Base-by-base conservation (phyloP, 2,329 filamentous ascomycete genomes). In the Penicillium hordei region DNA sequence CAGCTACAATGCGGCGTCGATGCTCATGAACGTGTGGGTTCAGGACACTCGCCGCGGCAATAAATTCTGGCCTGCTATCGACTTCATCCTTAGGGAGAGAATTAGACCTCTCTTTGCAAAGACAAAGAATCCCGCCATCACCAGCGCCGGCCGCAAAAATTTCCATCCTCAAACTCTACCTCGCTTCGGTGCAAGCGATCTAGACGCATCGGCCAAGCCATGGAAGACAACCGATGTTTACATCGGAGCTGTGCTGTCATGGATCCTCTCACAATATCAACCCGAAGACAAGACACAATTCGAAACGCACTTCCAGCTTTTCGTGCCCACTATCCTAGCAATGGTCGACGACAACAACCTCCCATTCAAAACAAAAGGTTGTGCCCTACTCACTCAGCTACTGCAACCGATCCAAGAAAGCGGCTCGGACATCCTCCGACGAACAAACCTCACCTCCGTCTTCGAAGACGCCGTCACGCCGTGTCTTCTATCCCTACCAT, bases 401-500 rank as follows among this genome's bases (percentile, higher is more conserved):
- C 70, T 79, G 34, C 61, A 61, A 4, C 66, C 72, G 1, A 71
- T 79, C 21, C 64, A 65, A 53, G 52, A 70, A 52, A 71, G 70
- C 52, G 66, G 68, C 52, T 77, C 74, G 3, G 71, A 75, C 46
- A 76, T 79, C 17, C 69, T 80, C 8, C 65, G 64, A 19, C 71
- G 75, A 23, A 79, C 76, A 8, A 79, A 79, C 53, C 69, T 80
- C 17, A 72, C 72, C 27, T 76, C 77, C 2, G 77, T 79, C 53
- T 79, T 79, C 58, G 70, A 76, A 65, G 76, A 79, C 42, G 77
- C 77, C 25, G 61, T 80, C 34, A 70, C 67, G 17, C 89, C 91
- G 0, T 86, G 87, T 36, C 81, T 96, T n/a, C 81, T 88, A 8
- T 90, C 86, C 66, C 80, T 96, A 6, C 93, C 93, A 0, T 85